These are phyloP conservation scores for Raphidocelis subcapitata DNA, from an alignment of 139 green algal species.

Conservation along the genomic window DNA sequence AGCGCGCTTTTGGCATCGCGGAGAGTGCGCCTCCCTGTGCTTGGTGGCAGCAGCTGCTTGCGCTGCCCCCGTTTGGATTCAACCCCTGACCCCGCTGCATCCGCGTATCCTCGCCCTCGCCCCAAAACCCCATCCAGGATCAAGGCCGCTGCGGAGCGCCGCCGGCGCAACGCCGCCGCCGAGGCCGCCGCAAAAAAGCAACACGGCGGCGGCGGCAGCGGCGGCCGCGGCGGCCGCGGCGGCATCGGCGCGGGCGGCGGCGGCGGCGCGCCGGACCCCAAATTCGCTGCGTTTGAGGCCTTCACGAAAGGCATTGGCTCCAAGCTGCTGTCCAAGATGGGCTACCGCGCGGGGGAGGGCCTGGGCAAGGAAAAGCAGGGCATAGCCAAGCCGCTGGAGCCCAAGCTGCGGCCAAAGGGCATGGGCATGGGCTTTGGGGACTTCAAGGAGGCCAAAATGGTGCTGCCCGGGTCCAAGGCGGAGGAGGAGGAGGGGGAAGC, in stretches of 20 bases:
- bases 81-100: no score
- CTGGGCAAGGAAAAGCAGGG: constrained; percentile 74
- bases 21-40: no score
- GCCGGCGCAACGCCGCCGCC: constrained; percentile 47
- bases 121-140: no score
- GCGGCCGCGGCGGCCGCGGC: constrained; percentile 7
- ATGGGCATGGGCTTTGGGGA: constrained; percentile 93
- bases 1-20: no score
- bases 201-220: constrained; percentile 8
- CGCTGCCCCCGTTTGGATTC: no score
- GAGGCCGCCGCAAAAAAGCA: constrained; percentile 31
- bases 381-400: constrained; percentile 86
- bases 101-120: no score
- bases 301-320: constrained; percentile 93
- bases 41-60: no score
- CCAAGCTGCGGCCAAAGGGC: constrained; percentile 86
- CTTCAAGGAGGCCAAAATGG: constrained; percentile 55
- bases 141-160: neutral
- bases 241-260: neutral
- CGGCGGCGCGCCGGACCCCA: constrained; percentile 29
- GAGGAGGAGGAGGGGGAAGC: constrained; percentile 6
- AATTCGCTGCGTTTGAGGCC: constrained; percentile 83
- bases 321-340: constrained; percentile 97
- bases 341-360: constrained; percentile 76
- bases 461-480: constrained; percentile 7